Evolutionary conservation across 2,329 filamentous ascomycete genomes (phyloP), one percentile per base, ranked within the genome.

Genomic region (Aureobasidium sp.): DNA sequence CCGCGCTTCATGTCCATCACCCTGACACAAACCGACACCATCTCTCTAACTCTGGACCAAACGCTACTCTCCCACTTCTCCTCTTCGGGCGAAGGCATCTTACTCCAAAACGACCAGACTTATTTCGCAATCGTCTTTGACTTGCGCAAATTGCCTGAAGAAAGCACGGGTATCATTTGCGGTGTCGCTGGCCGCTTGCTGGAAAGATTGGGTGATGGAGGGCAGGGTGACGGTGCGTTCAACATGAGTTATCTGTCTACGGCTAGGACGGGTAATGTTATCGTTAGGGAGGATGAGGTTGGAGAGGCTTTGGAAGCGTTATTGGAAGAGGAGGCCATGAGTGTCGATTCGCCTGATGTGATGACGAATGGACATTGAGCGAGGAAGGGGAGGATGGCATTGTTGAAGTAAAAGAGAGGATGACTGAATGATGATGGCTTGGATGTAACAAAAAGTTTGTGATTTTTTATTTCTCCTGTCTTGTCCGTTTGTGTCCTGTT

Each of bases 221-320:
- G 40, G 2, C 49, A 38, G 10, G 40, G 41, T 21, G 80, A 88
- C 1, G 27, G 19, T 3, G 27, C 51, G 5, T 68, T 68, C 50
- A 90, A 96, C 66, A 83, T 97, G 70, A 91, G 86, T 55, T 97
- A 96, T 67, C 74, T 97, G 57, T 93, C 86, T 56, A 97, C 91
- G 0, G 90, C 89, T 4, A 80, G 85, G 37, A 89, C 90, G 0
- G 91, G 91, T 1, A 90, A 89, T 4, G 91, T 97, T 8, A 90
- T 97, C 63, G 79, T 97, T 34, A 80, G 83, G 3, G 79, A 85
- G 58, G 80, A 85, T 61, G 86, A 91, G 64, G 75, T 90, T 39
- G 74, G 77, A n/a, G 79, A 80, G 54, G 90, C 88, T 0, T 73
- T 96, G 60, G 78, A 79, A 41, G 88, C 88, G 5, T 68, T 96